Base-by-base conservation (phyloP, 1,139 yeast species). In the Petasospora fabianii region DNA sequence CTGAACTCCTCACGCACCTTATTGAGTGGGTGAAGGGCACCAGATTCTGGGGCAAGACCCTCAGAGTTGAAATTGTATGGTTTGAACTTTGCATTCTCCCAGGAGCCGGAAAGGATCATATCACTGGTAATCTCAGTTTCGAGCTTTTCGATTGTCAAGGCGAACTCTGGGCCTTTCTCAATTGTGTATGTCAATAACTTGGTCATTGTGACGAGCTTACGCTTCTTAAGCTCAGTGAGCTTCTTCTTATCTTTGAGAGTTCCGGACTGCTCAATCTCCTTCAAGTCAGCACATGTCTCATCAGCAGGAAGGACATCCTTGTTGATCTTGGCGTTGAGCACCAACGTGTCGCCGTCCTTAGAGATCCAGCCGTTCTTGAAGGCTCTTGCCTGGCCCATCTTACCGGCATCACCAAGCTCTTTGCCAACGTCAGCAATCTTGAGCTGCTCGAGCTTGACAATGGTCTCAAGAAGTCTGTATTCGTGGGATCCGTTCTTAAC, bases 1-100 rank as follows among this genome's bases (percentile, higher is more conserved):
- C 98, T 78, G 68, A 92, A 94, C 65, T 94, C 98, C 66, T 90
- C 97, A 58, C 97, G 80, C 43, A 92, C 97, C 67, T 92, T 92
- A 70, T 80, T 87, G 58, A 92, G 74, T 27, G 99, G 99, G 65
- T 92, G 99, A 56, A 92, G 74, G 32, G 98, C 95, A 60, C 99
- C 99, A 19, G 95, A 77, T 34, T 69, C 71, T 38, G 97, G 94
- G 50, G 72, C 70, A 35, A 86, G 77, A 60, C 99, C 98, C 69
- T 92, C 96, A 36, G 97, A 87, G 58, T 87, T 77, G 72, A 94
- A 92, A 68, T 92, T 92, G 69, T 92, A 94, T 29, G 96, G 92
- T 69, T 94, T 92, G 76, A 94, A 92, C 53, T 82, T 69, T 36
- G 90, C 80, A 38, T 75, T 71, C 60, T 84, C 80, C 96, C 97